Evolutionary conservation across 192 early-diverging fungal genomes (phyloP), one percentile per base, ranked within the genome.

Genomic region (Borealophlyctis nickersoniae): DNA sequence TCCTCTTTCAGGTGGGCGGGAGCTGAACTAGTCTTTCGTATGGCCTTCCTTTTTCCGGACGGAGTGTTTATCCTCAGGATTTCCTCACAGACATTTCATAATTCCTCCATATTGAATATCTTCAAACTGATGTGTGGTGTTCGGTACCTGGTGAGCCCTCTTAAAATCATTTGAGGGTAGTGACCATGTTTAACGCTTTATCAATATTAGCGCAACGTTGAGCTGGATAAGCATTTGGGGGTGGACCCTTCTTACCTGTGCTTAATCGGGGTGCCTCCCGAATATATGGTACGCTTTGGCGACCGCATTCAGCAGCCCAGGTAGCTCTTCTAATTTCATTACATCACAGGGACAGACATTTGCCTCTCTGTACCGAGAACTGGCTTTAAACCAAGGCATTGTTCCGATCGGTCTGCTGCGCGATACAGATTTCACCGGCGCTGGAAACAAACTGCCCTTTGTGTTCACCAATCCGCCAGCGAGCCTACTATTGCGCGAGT

Each of bases 391-490:
- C 22, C 76, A 77, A 36, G 85, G 79, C 5, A 73, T 86, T 2
- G 51, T 89, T 26, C 71, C 86, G 1, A 35, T 89, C 52, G 86
- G 86, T 0, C 49, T 79, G 26, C 69, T 75, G 24, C 67, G 77
- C 26, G 51, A 22, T 2, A 58, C 56, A 0, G 45, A 60, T 28
- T n/a, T 26, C 19, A 35, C 22, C 3, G 16, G 26, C 14, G 51
- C 73, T 35, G 76, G 81, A 19, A 88, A 90, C 71, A 75, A 73
- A 36, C 57, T 83, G 9, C 84, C 88, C 0, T 90, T 85, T 74
- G 84, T 90, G 23, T 85, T 82, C 73, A 84, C 82, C 0, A 90
- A 90, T 64, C 88, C 88, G 14, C 66, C 85, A 22, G 73, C 82
- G 36, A 77, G 73, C 2, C 67, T 88, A 11, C 28, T 87, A 2